phyloP scores from a whole-genome alignment of 2,329 filamentous ascomycete species.

The Penicillium sp. region DNA sequence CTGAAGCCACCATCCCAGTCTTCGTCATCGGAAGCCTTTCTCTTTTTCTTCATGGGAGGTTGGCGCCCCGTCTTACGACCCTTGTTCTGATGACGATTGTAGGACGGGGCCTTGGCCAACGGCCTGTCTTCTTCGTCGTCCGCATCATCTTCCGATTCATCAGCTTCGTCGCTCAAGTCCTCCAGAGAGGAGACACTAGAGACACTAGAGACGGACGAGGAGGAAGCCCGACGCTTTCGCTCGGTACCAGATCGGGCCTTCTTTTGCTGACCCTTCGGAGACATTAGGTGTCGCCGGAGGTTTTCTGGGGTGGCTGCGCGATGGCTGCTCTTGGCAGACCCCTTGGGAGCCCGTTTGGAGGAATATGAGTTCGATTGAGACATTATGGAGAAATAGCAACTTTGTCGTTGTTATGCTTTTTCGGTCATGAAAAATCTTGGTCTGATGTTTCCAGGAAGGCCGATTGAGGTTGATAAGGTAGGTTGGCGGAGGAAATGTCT shows the following conservation, averaged over 20 bases:
- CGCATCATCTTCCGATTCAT: slow-evolving; percentile 40
- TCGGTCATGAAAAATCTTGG: not conserved
- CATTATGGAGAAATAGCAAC: slow-evolving; percentile 8
- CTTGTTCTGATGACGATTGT: slow-evolving; percentile 34
- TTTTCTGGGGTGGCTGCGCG: slow-evolving; percentile 26
- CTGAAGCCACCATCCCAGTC: slow-evolving; percentile 30
- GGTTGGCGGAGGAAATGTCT: not conserved
- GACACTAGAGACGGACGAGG: slow-evolving; percentile 39
- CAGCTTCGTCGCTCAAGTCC: slow-evolving; percentile 37
- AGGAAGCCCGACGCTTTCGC: slow-evolving; percentile 36
- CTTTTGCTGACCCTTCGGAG: slow-evolving; percentile 23
- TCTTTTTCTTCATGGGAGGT: slow-evolving; percentile 31
- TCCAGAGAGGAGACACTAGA: slow-evolving; percentile 38
- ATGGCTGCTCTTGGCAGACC: slow-evolving; percentile 25
- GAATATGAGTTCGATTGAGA: slow-evolving; percentile 28
- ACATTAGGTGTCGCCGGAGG: slow-evolving; percentile 20
- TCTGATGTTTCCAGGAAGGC: not conserved
- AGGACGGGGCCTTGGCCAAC: slow-evolving; percentile 44
- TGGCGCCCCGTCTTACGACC: slow-evolving; percentile 44
- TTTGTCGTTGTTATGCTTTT: not conserved
- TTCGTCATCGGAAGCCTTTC: slow-evolving; percentile 36
- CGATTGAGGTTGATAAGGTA: not conserved
- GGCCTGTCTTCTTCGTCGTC: slow-evolving; percentile 46
- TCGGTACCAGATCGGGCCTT: slow-evolving; percentile 28
- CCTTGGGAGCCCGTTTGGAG: slow-evolving; percentile 29